Base-by-base conservation (phyloP, 306 rosid genomes). In the Trifolium subterraneum region DNA sequence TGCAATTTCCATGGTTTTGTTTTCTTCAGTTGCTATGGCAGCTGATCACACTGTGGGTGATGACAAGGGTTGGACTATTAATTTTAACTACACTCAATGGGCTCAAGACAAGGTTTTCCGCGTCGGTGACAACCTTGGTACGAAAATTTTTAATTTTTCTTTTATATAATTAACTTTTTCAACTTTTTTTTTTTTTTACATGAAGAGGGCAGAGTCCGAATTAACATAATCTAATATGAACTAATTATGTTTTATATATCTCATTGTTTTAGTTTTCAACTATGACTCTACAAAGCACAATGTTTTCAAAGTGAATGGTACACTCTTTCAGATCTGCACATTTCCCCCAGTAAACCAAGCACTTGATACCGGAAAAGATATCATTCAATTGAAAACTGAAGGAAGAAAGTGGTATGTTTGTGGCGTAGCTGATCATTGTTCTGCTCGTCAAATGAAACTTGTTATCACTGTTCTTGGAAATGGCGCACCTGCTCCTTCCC, bases 111-210 rank as follows among this genome's bases (percentile, higher is more conserved):
- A 82, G 64, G 75, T 68, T 48, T 84, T 87, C 23, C 75, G 0
- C 2, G 84, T 84, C 50, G 88, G 91, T 10, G 91, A 84, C 71
- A 75, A 23, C 60, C 81, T 87, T 66, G 84, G 87, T 86, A 77
- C 0, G 52, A 12, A 39, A 36, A 3, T 8, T 19, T 29, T 27
- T n/a, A n/a, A n/a, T n/a, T n/a, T n/a, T n/a, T n/a, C n/a, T 42
- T 10, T 11, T 2, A 42, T 38, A 38, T 38, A 9, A 9, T 10
- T 41, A 29, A 29, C 1, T 29, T 29, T 29, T 29, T 29, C 6
- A 29, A 29, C 5, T 27, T 29, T 29, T 29, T 29, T 29, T 29
- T 27, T 3, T 27, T 27, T 27, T 3, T 27, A 29, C 5, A 4
- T 29, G 33, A 29, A 29, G 33, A 29, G 33, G 33, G 33, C 6